Evolutionary conservation across 768 basidiomycete genomes (phyloP), one percentile per base, ranked within the genome.

Genomic region (Hericium alpestre): DNA sequence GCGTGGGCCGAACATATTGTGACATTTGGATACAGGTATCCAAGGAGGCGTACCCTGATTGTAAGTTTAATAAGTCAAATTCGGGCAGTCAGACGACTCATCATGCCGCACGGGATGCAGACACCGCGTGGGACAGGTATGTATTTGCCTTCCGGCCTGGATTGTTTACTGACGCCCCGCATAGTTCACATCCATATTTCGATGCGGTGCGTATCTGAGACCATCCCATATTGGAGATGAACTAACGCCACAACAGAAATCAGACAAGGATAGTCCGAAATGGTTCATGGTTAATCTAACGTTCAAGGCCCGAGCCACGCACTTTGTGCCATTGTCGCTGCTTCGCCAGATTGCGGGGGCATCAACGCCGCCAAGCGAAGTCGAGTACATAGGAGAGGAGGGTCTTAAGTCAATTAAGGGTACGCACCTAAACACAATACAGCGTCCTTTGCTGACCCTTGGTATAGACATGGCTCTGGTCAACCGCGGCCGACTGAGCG

Each of bases 221-320:
- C 51, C 32, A 52, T 37, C 25, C 38, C 12, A 39, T 52, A 38
- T n/a, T 59, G 54, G 47, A 51, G 22, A 40, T 23, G 48, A n/a
- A 22, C 25, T 56, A 57, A 61, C 22, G 57, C 51, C 23, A 16
- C 16, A 11, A 18, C 64, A 91, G 90, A 94, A 94, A 81, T 80
- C 91, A 2, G 77, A 90, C 56, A 64, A 82, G 64, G 75, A 77
- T 3, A 75, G 82, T 11, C 93, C 93, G 1, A 89, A 79, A 66
- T 97, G 93, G 93, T 93, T 78, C 73, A 97, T 97, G 93, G 88
- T 93, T 38, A 84, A 92, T 63, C 72, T 86, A 53, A 79, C 77
- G 37, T 93, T 94, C 68, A 63, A 70, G 15, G 73, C 79, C 6
- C 81, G 87, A 22, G 78, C 87, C 5, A 62, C 69, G 32, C 75